Evolutionary conservation across 2,329 filamentous ascomycete species (phyloP), one percentile per base, ranked within the genome.

Genomic region (Sclerotinia trifoliorum): DNA sequence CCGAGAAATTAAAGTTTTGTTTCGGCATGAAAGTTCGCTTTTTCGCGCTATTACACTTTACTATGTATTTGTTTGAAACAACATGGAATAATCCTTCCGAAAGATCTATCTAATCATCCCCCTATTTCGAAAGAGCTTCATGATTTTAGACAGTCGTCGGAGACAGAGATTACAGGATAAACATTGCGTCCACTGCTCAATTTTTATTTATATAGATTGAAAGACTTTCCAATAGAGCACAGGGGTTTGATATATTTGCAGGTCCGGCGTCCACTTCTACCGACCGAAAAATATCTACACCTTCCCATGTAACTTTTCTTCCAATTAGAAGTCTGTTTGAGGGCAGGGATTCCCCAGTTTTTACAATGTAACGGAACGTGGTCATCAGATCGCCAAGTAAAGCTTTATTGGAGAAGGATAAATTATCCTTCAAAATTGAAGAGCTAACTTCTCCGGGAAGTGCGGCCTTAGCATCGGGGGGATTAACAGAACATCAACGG

Each of bases 371-470:
- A 24, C 21, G 32, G 19, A 44, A 60, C 65, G 56, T 66, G 35
- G 65, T 52, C 65, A 42, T 66, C 44, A 21, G 46, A n/a, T 52
- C 52, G 55, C 55, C 55, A 61, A 44, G 46, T 26, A 19, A 42
- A 48, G 21, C 29, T 35, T 44, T 4, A 42, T 66, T 49, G 52
- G 54, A 10, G n/a, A 49, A 48, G 42, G 64, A 58, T 49, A 44
- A 66, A 61, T 66, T 66, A 44, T 58, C n/a, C 65, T 19, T 35
- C n/a, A 61, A 42, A 3, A 51, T 51, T n/a, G 42, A 58, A 44
- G 6, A 46, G 26, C 55, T 61, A 32, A 24, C 32, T 52, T 51
- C 42, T 55, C 32, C 48, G 15, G 48, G 29, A 44, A 26, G 21
- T 61, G 2, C 15, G 24, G 32, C 44, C 65, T 52, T 35, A 61